Evolutionary conservation across 495 filamentous ascomycete genomes (phyloP), one percentile per base, ranked within the genome.

Genomic region (Daldinia concentrica): DNA sequence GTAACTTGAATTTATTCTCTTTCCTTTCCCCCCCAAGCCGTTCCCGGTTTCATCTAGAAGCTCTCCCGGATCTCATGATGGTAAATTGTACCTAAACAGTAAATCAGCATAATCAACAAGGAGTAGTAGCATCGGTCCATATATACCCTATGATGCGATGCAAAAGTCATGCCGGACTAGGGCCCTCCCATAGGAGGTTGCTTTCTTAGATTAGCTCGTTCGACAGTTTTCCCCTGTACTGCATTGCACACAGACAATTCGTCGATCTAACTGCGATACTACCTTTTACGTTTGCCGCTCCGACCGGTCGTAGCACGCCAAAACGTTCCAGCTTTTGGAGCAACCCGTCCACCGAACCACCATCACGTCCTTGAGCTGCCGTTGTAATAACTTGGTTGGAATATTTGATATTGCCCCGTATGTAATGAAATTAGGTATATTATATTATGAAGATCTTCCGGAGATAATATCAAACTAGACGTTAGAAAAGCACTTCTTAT

Each of bases 211-310:
- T 57, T 65, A 65, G 52, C 37, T 52, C 50, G 50, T 26, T 26
- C 22, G 55, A 36, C 15, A 58, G 32, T 29, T 34, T 27, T 36
- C 32, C 36, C 34, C 45, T 24, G 37, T 66, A 24, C 52, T 39
- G 68, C 58, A 71, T 66, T 64, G 22, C 55, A 64, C 54, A 48
- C 48, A 64, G 26, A 48, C 48, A 64, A 36, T 60, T 50, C 50
- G 68, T 64, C 68, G 68, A 71, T 71, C 68, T 71, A 52, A 59
- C 63, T 63, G 19, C 63, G 54, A 67, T 72, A 64, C 58, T 67
- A 72, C 69, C 48, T 54, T 54, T 54, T 63, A 72, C 55, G 36
- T 54, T 54, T 54, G 60, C 69, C 69, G 64, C 36, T 24, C 59
- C 59, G 69, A 43, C 69, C 63, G 63, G 63, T 41, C 39, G 39